phyloP scores from a whole-genome alignment of 1,139 yeast genomes.

The Suhomyces bribrorum region DNA sequence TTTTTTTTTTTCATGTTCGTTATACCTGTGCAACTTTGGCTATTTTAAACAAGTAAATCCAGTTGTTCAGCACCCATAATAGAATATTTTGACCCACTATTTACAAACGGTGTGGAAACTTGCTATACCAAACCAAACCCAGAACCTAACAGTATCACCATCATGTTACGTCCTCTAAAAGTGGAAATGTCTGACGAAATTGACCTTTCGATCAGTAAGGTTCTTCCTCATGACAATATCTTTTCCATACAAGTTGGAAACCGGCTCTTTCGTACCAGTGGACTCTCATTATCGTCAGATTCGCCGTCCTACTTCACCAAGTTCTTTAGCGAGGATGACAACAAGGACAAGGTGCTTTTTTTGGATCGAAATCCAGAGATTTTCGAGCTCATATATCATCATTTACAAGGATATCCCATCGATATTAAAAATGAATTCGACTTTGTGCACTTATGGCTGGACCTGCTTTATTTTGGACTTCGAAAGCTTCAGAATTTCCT shows the following conservation, averaged over 20 bases:
- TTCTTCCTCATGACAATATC: conserved; percentile 66
- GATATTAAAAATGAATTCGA: conserved; percentile 58
- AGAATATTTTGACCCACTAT: too few relatives aligned
- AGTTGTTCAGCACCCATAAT: too few relatives aligned
- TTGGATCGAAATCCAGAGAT: conserved; percentile 77
- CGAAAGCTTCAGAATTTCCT: conserved; percentile 55
- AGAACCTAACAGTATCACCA: too few relatives aligned
- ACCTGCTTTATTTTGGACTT: conserved; percentile 71
- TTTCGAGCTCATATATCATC: conserved; percentile 65
- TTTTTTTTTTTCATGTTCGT: too few relatives aligned
- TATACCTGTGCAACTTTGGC: too few relatives aligned
- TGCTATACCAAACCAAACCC: too few relatives aligned
- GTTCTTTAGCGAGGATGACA: conserved; percentile 40
- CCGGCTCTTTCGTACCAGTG: conserved; percentile 60
- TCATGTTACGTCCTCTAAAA: conserved; percentile 14
- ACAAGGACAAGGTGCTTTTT: conserved; percentile 51
- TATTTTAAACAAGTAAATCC: too few relatives aligned
- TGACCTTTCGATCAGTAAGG: conserved; percentile 54
- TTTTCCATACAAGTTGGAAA: conserved; percentile 76
- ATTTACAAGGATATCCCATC: conserved; percentile 77
- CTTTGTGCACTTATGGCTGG: conserved; percentile 65
- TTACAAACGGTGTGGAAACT: too few relatives aligned
- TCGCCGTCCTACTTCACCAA: conserved; percentile 64
- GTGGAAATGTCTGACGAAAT: conserved; percentile 29
- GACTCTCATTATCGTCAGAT: conserved; percentile 84